Conservation (phyloP, 2,329 filamentous ascomycete species). For the Cladosporium halotolerans region DNA sequence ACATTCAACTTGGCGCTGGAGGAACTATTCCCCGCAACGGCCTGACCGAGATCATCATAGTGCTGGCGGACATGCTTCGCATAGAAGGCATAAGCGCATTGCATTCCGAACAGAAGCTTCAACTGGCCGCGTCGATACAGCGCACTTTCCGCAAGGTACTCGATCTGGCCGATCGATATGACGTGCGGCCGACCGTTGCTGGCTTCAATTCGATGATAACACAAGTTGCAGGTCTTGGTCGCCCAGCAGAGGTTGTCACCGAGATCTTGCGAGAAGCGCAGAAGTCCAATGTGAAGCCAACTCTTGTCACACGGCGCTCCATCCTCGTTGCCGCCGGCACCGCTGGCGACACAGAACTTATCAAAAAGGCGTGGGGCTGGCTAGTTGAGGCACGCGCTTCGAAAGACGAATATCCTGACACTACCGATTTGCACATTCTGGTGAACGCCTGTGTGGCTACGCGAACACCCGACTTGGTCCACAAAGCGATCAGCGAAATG, state of each 20-base stretch:
- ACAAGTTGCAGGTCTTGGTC: slow-evolving; percentile 29
- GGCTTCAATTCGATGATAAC: slow-evolving; percentile 36
- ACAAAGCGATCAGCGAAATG: slow-evolving; percentile 14
- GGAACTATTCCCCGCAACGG: slow-evolving; percentile 31
- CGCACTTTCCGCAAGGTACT: slow-evolving; percentile 24
- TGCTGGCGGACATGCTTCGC: slow-evolving; percentile 26
- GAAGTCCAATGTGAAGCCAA: slow-evolving; percentile 23
- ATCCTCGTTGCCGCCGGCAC: slow-evolving; percentile 31
- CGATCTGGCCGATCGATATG: slow-evolving; percentile 24
- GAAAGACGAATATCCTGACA: slow-evolving; percentile 14
- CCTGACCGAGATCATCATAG: slow-evolving; percentile 34
- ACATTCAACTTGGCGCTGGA: slow-evolving; percentile 37
- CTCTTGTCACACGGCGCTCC: slow-evolving; percentile 29
- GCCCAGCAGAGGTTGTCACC: slow-evolving; percentile 24
- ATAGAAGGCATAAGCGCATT: slow-evolving; percentile 16
- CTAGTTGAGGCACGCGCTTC: slow-evolving; percentile 19
- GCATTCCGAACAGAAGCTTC: slow-evolving; percentile 15
- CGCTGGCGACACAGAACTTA: slow-evolving; percentile 23
- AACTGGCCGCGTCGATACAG: slow-evolving; percentile 22
- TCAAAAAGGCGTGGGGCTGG: slow-evolving; percentile 27
- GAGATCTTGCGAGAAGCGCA: slow-evolving; percentile 26
- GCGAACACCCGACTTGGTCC: slow-evolving; percentile 17
- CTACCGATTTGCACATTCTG: slow-evolving; percentile 24
- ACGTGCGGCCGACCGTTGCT: slow-evolving; percentile 22
- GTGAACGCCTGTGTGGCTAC: slow-evolving; percentile 21